Base-by-base conservation (phyloP, 2,329 filamentous ascomycete genomes). In the Fusarium continuum region DNA sequence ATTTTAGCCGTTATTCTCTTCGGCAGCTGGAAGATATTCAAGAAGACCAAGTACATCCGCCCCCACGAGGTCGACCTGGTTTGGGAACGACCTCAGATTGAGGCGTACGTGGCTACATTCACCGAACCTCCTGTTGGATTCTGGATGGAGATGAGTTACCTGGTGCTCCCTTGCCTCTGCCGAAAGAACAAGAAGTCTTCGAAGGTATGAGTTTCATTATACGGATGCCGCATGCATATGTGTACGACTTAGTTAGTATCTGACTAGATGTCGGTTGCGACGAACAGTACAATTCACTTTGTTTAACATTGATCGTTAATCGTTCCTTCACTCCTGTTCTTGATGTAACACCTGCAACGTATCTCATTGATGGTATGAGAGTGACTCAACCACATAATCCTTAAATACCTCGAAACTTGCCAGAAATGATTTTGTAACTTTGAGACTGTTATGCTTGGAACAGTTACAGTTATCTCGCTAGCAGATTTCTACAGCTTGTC, bases 1-100 rank as follows among this genome's bases (percentile, higher is more conserved):
- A 74, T 86, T 17, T 70, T 87, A n/a, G 80, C 81, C 0, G 77
- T 81, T 6, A 69, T 86, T 23, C 74, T 85, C 28, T 89, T 82
- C 67, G 44, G 79, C 13, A 78, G 79, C 62, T 91, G 86, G 85
- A 91, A 91, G 75, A 5, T 90, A 4, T 13, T 86, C 69, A 85
- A 87, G 76, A 79, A 76, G 50, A 90, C 87, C 4, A 80, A 79
- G 55, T 76, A 83, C 26, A 77, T 88, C 14, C 75, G 75, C 3
- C 76, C 86, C 0, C 70, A 78, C 6, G 82, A 89, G 67, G 80
- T 81, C 5, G 86, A 89, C 66, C 77, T 88, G 8, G 75, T 86
- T 35, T 85, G 85, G 85, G 80, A 88, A 68, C 76, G 80, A 34
- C 85, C 84, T 16, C 71, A 78, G 20, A 84, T 88, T 50, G 85